phyloP scores from a whole-genome alignment of 139 green algal species.

The Axilococcus clingmanii region DNA sequence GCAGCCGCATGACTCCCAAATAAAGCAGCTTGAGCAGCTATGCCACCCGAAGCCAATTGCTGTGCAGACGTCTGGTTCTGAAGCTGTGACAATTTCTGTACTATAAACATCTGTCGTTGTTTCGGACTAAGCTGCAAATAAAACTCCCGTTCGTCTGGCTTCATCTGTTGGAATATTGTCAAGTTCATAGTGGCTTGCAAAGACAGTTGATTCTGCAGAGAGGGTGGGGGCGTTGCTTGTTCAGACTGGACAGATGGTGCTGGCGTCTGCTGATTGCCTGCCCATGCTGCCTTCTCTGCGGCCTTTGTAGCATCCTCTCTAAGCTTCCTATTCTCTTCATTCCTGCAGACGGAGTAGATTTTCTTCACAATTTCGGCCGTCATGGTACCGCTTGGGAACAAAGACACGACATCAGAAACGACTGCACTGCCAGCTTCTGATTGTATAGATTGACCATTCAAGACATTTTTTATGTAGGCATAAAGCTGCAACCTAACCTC shows the following conservation, averaged over 20 bases:
- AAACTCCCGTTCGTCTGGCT: too few relatives aligned
- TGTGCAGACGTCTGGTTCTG: too few relatives aligned
- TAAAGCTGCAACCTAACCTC: neutral
- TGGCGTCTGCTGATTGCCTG: neutral
- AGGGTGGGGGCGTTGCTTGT: neutral
- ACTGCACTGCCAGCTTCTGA: neutral
- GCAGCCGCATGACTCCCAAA: neutral
- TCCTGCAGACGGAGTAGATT: neutral
- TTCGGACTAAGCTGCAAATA: too few relatives aligned
- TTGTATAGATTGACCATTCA: neutral
- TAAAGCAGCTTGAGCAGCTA: too few relatives aligned
- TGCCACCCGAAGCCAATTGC: too few relatives aligned
- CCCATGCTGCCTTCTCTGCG: neutral
- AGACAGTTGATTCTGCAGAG: too few relatives aligned
- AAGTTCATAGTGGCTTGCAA: too few relatives aligned
- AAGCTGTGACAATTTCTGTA: too few relatives aligned
- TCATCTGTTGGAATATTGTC: too few relatives aligned
- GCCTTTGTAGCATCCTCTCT: neutral
- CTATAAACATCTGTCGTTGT: too few relatives aligned
- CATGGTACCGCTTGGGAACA: constrained; percentile 6
- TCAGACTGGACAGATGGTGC: neutral
- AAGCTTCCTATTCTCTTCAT: neutral
- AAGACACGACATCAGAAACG: neutral
- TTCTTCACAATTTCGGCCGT: neutral
- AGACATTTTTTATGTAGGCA: neutral